Percentiles rank a stretch among this genome's conserved stretches.
phyloP scores from a whole-genome alignment of 306 rosid species.

The Casuarina glauca region DNA sequence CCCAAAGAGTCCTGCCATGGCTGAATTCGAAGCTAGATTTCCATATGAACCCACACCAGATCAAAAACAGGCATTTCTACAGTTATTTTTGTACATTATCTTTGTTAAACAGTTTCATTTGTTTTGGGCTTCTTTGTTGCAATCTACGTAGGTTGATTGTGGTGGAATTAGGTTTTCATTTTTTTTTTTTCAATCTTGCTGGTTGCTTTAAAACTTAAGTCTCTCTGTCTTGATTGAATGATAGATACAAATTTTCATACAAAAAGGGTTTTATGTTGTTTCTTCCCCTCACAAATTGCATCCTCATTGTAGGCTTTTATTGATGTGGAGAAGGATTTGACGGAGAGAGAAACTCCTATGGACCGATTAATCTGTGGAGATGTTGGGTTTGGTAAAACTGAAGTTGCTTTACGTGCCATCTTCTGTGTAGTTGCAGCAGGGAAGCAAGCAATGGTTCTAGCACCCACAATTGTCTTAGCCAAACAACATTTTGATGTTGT shows the following conservation, averaged over 20 bases:
- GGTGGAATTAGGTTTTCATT: not conserved
- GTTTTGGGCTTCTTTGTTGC: not conserved
- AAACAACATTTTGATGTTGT: conserved; percentile 89
- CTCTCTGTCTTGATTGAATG: not conserved
- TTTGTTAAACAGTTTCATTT: not conserved
- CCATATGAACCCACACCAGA: conserved; percentile 80
- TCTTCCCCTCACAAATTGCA: conserved; percentile 20
- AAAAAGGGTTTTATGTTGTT: conserved; percentile 22
- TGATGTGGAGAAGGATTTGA: conserved; percentile 89
- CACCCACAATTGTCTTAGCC: conserved; percentile 94
- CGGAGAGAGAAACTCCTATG: conserved; percentile 84
- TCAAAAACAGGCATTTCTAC: conserved; percentile 63
- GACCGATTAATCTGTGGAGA: conserved; percentile 96
- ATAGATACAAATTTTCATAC: not conserved
- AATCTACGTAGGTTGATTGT: not conserved
- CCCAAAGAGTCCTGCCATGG: conserved; percentile 49
- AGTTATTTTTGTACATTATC: not conserved
- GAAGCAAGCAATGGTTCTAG: conserved; percentile 94
- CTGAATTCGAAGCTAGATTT: conserved; percentile 65
- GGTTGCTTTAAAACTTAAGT: conserved; percentile 8
- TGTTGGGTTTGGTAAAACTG: conserved; percentile 98
- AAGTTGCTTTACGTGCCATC: conserved; percentile 97
- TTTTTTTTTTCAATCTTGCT: not conserved
- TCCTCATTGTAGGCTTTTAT: conserved; percentile 65
- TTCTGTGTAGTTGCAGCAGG: conserved; percentile 76